phyloP scores from a whole-genome alignment of 1,284 basidiomycete genomes.

The Microbotryum violaceum region DNA sequence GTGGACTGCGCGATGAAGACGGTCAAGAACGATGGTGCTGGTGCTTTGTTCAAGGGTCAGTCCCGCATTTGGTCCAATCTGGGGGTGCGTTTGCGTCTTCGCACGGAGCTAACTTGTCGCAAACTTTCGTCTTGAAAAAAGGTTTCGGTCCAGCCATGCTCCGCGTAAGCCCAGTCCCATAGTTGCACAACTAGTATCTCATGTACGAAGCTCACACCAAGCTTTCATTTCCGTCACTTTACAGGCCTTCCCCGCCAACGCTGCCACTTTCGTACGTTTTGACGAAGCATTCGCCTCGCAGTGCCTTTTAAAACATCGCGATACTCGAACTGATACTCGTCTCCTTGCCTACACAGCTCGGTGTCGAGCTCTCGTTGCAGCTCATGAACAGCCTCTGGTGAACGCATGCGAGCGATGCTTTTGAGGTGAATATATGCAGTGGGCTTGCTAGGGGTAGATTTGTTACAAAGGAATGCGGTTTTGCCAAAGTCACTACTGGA shows the following conservation, averaged over 20 bases:
- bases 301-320: too few species aligned
- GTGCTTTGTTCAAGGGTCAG: slow-evolving; percentile 82
- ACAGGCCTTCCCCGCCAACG: slow-evolving; percentile 71
- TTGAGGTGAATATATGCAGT: too few species aligned
- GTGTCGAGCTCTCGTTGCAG: slow-evolving; percentile 71
- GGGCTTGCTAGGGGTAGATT: too few species aligned
- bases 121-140: slow-evolving; percentile 37
- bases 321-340: slow-evolving; percentile 16
- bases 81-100: background rate
- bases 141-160: slow-evolving; percentile 34
- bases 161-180: background rate
- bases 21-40: slow-evolving; percentile 80
- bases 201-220: too few species aligned
- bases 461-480: too few species aligned
- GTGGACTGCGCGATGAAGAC: slow-evolving; percentile 88
- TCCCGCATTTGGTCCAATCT: slow-evolving; percentile 19
- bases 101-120: background rate
- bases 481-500: too few species aligned
- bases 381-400: slow-evolving; percentile 59
- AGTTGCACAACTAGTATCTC: too few species aligned
- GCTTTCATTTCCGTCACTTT: slow-evolving; percentile 25
- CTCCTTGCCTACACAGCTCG: slow-evolving; percentile 50
- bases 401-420: slow-evolving; percentile 2
- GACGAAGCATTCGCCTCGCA: slow-evolving; percentile 10
- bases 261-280: slow-evolving; percentile 79